Evolutionary conservation across 129 eudicot genomes (phyloP).

Genomic region (Escallonia herrerae): DNA sequence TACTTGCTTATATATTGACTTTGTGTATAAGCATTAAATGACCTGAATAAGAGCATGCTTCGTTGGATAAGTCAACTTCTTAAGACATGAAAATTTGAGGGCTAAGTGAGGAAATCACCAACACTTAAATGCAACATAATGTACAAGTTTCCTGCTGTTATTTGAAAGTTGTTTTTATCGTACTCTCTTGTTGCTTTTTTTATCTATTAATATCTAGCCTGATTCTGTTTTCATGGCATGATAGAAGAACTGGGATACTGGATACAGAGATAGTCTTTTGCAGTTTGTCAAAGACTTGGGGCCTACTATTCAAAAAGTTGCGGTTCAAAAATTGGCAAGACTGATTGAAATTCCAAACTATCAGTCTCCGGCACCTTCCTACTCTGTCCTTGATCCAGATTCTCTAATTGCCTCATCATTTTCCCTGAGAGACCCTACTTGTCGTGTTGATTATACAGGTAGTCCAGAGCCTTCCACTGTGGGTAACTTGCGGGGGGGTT

Average conservation of each 20-base stretch:
- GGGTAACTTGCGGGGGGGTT: slow-evolving; percentile 1
- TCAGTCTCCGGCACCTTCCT: slow-evolving; percentile 9
- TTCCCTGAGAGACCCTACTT: not conserved
- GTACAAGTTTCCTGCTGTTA: no score
- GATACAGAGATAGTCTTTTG: slow-evolving; percentile 37
- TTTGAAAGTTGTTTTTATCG: no score
- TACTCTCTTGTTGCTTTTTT: no score
- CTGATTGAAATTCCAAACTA: not conserved
- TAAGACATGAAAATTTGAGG: no score
- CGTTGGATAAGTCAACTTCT: no score
- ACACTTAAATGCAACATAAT: no score
- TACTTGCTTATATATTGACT: no score
- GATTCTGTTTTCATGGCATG: not conserved
- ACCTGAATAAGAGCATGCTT: no score
- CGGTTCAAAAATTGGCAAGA: slow-evolving; percentile 21
- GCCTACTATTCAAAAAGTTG: slow-evolving; percentile 41
- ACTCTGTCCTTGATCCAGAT: not conserved
- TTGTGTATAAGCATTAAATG: no score
- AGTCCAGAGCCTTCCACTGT: not conserved
- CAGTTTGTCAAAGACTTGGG: slow-evolving; percentile 38
- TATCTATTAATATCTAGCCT: not conserved
- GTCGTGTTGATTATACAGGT: not conserved
- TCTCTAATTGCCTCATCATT: not conserved
- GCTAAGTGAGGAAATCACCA: no score
- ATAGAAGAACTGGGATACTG: slow-evolving; percentile 19